Base-by-base conservation (phyloP, 2,329 filamentous ascomycete species). In the Verticillium tricorpus region DNA sequence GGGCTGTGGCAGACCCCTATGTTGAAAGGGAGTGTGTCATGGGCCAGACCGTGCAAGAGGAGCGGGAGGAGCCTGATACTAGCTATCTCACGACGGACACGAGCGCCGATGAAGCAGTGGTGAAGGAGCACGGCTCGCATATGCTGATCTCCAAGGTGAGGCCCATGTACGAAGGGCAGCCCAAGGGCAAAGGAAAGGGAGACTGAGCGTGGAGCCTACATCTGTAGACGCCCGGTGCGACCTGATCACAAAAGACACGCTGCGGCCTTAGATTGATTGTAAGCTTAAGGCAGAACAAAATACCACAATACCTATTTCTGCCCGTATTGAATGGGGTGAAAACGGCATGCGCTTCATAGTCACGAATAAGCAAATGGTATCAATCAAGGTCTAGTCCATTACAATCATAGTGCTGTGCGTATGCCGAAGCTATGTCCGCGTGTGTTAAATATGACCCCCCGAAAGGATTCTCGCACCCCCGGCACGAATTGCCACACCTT, bases 11-110 rank as follows among this genome's bases (percentile, higher is more conserved):
- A 11, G 65, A 69, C 25, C 59, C 65, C 11, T 71, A 70, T 58
- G 56, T 58, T 12, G 74, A 77, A 60, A 72, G 72, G 56, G 73
- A 75, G 31, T 74, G 74, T 63, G 70, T 75, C 59, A 72, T 74
- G 68, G 74, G 74, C 19, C 77, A 76, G 67, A 71, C 71, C 2
- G 68, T 77, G 32, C 67, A 68, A 34, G 74, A 78, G 61, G 74
- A 76, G 60, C 69, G 63, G 37, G 45, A 58, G 32, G 73, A 71
- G 56, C 67, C 69, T 12, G 45, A 50, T 12, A 67, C 69, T 54
- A 65, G 8, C 19, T 37, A 22, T 32, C 40, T 62, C 28, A 57
- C 14, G 34, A 40, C 45, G 57, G 57, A 54, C 34, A n/a, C 17
- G 50, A 45, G 25, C 7, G 32, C 57, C 15, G 25, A 63, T n/a